Conservation (phyloP, 192 early-diverging fungal genomes). For the Coemansia furcata region DNA sequence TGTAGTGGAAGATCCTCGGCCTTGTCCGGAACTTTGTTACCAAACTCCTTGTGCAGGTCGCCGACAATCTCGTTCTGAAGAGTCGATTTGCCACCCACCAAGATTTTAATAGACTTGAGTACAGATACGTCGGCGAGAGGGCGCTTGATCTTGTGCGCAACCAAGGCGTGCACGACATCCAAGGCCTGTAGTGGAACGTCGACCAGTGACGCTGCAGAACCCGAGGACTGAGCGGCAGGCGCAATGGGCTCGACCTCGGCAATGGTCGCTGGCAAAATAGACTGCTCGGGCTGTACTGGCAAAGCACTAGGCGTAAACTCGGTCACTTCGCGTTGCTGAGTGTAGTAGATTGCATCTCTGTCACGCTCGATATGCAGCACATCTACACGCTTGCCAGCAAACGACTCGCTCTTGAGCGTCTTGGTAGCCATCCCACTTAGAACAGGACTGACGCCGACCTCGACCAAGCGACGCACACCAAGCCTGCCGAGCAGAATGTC, state of each 20-base stretch:
- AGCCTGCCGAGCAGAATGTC: conserved; percentile 72
- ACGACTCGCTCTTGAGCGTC: neutral
- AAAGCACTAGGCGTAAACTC: neutral
- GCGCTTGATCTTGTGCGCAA: conserved; percentile 89
- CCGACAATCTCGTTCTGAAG: conserved; percentile 97
- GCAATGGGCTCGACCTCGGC: conserved; percentile 38
- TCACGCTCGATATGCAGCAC: conserved; percentile 17
- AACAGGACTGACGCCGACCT: conserved; percentile 85
- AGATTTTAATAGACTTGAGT: conserved; percentile 63
- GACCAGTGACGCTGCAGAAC: conserved; percentile 47
- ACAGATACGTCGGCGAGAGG: conserved; percentile 69
- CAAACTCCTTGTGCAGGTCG: conserved; percentile 92
- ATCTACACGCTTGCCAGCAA: neutral
- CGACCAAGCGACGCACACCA: conserved; percentile 77
- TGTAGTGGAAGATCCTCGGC: conserved; percentile 85
- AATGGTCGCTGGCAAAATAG: conserved; percentile 41
- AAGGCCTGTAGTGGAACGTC: conserved; percentile 73
- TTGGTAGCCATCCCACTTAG: conserved; percentile 84
- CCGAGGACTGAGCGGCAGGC: neutral
- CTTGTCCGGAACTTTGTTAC: conserved; percentile 79
- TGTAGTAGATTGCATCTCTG: conserved; percentile 16
- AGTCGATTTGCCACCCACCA: conserved; percentile 85
- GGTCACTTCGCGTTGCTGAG: neutral
- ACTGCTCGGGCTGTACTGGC: neutral
- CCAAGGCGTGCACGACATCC: conserved; percentile 72